Base-by-base conservation (phyloP, 805 yeast genomes). In the Suhomyces canberraensis region DNA sequence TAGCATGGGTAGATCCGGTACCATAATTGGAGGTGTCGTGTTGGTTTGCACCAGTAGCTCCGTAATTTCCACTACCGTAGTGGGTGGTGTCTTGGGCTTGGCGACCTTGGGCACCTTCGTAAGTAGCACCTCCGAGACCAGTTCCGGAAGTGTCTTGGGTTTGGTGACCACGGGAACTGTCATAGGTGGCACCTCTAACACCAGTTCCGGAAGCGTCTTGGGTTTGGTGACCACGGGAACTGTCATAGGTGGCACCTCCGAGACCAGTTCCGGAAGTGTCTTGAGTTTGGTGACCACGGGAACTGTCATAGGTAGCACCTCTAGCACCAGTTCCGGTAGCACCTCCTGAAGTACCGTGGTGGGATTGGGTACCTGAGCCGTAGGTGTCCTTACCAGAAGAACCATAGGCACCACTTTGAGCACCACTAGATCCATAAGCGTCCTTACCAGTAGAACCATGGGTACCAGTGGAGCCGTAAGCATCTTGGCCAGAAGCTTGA, bases 391-490 rank as follows among this genome's bases (percentile, higher is more conserved):
- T 25, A 25, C 29, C 29, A 26, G 29, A 8, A 26, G 16, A 7
- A 13, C 27, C 18, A 11, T 31, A 14, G 13, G 25, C n/a, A 14
- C 29, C 29, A 15, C 8, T 5, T 4, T 22, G 20, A 22, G 19
- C 15, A 2, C 27, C 22, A 17, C 29, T 16, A 13, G 29, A 8
- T 24, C 26, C 26, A n/a, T 24, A n/a, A 35, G 47, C 39, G 19
- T 42, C 40, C 29, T 35, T 34, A 16, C 46, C 45, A 3, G 36
- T 29, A n/a, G 43, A 17, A 35, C 31, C 31, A 18, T 29, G 14
- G n/a, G 31, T 24, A n/a, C 26, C 26, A 11, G 44, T 22, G 3
- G 44, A 21, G 8, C 50, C 48, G 34, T 42, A 32, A 3, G 46
- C 13, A 24, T 30, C 46, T 6, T 24, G 11, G 22, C 22, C 22